Conservation (phyloP, 1,284 basidiomycete genomes). For the Ustilago cynodontis region DNA sequence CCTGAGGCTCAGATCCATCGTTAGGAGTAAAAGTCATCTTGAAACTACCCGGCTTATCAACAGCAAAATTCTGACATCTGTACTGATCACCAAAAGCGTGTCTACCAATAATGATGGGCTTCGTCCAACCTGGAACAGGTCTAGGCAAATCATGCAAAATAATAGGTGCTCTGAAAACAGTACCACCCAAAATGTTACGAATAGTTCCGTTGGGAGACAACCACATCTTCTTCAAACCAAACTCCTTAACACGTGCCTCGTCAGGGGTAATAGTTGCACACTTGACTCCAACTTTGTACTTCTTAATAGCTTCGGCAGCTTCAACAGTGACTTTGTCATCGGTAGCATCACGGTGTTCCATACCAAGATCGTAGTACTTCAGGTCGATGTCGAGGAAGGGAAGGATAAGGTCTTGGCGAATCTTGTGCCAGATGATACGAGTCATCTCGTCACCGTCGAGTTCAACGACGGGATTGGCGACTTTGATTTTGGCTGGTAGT, state of each 20-base stretch:
- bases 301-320: constrained; percentile 81
- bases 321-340: constrained; percentile 94
- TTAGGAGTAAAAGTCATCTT: constrained; percentile 62
- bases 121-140: constrained; percentile 89
- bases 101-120: constrained; percentile 95
- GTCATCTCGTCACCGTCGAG: constrained; percentile 73
- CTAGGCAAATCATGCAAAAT: constrained; percentile 89
- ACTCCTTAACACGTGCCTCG: constrained; percentile 84
- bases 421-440: constrained; percentile 89
- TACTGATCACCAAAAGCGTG: constrained; percentile 96
- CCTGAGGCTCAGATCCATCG: constrained; percentile 55
- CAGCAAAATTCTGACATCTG: constrained; percentile 68
- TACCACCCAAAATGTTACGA: constrained; percentile 95
- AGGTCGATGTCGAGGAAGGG: constrained; percentile 95
- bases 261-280: constrained; percentile 99
- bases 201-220: constrained; percentile 71
- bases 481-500: constrained; percentile 75
- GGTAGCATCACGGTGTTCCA: constrained; percentile 91
- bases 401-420: constrained; percentile 94
- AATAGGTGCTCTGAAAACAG: constrained; percentile 98
- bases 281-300: constrained; percentile 71
- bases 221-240: constrained; percentile 95
- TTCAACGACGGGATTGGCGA: constrained; percentile 93
- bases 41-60: constrained; percentile 64
- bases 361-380: constrained; percentile 97